A percentile compares a stretch with the other conserved stretches of the same genome.
phyloP scores from a whole-genome alignment of 2,329 filamentous ascomycete species.

The Tolypocladium tropicale region DNA sequence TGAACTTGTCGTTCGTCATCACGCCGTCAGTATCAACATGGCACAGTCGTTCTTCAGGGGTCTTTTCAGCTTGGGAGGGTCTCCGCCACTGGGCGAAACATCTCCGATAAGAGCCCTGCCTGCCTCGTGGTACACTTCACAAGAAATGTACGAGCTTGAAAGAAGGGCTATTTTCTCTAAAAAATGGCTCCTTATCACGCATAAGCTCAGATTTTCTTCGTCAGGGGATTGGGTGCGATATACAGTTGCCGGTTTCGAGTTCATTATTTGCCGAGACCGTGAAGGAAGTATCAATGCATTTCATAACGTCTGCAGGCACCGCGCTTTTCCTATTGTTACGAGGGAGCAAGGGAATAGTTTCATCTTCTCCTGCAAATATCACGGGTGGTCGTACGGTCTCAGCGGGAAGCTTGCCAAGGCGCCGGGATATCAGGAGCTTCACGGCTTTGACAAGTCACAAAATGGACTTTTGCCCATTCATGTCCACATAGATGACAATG shows the following conservation, averaged over 20 bases:
- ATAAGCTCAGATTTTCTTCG: constrained; percentile 38
- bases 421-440: constrained; percentile 44
- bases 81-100: constrained; percentile 11
- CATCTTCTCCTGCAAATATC: constrained; percentile 50
- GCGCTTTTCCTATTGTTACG: constrained; percentile 48
- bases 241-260: constrained; percentile 43
- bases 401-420: constrained; percentile 49
- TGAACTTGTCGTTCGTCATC: too few relatives aligned
- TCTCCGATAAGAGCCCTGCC: constrained; percentile 29
- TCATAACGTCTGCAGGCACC: constrained; percentile 53
- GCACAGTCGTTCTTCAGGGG: constrained; percentile 19
- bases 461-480: constrained; percentile 48
- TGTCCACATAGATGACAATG: constrained; percentile 39
- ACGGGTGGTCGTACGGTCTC: constrained; percentile 52
- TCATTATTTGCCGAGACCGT: constrained; percentile 41
- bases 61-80: constrained; percentile 26
- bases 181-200: constrained; percentile 45
- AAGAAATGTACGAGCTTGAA: constrained; percentile 47
- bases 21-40: too few relatives aligned
- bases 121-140: constrained; percentile 38
- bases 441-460: constrained; percentile 44
- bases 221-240: constrained; percentile 47
- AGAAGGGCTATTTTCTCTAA: constrained; percentile 46
- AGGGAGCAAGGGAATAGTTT: constrained; percentile 37
- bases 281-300: constrained; percentile 45